A percentile compares a stretch with the other conserved stretches of the same genome.
Conservation (phyloP, 495 filamentous ascomycete species). For the Pyronema domesticum region DNA sequence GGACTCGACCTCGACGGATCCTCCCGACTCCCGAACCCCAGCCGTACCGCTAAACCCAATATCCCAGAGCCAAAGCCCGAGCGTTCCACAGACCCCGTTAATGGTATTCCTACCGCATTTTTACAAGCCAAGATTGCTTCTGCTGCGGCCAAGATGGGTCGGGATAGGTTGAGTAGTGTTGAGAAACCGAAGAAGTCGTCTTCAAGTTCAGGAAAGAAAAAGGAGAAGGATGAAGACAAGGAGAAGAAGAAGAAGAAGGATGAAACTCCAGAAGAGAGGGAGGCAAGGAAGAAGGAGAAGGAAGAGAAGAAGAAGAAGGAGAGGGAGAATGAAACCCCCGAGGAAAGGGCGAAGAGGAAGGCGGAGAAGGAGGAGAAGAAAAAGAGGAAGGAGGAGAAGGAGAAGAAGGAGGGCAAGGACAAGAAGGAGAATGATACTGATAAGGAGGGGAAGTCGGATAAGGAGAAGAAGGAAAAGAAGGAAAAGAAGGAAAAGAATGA, state of each 20-base stretch:
- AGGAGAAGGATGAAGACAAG: conserved; percentile 13
- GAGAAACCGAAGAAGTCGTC: conserved; percentile 11
- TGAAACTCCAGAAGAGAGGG: conserved; percentile 15
- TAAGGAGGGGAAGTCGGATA: conserved; percentile 1
- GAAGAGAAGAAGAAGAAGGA: conserved; percentile 12
- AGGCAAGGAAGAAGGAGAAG: conserved; percentile 3
- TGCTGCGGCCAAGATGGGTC: conserved; percentile 13
- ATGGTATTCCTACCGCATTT: conserved; percentile 6
- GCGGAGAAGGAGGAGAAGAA: conserved; percentile 9
- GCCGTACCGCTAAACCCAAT: conserved; percentile 32
- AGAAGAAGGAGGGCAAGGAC: conserved; percentile 7
- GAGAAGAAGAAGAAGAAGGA: conserved; percentile 15
- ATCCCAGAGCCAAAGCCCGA: conserved; percentile 15
- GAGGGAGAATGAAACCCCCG: not conserved
- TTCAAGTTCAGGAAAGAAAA: conserved; percentile 6
- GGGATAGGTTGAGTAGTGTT: conserved; percentile 1
- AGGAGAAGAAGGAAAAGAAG: conserved; percentile 7
- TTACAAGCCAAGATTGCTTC: conserved; percentile 14
- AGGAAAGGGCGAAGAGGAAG: conserved; percentile 12
- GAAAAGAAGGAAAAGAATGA: conserved; percentile 8
- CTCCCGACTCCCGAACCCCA: conserved; percentile 27
- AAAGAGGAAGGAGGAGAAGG: conserved; percentile 17
- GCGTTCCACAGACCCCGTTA: not conserved
- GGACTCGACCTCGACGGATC: conserved; percentile 19
- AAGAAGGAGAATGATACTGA: conserved; percentile 11